Evolutionary conservation across 441 rosid species (phyloP).

Genomic region (Euphorbia schlechtendalii): DNA sequence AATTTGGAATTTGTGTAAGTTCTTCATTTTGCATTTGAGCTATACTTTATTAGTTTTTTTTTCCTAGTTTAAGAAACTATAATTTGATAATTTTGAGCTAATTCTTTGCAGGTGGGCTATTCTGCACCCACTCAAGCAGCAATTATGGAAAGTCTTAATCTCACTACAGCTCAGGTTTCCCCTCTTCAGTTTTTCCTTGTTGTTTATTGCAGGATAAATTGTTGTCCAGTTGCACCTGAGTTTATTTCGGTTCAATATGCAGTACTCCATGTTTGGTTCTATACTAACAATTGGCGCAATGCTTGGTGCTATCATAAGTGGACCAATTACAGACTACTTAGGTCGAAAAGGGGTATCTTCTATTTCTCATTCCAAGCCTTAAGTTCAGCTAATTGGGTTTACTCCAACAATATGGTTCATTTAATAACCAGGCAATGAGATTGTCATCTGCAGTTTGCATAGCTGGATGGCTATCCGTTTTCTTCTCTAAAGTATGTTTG

Average conservation of each 20-base stretch:
- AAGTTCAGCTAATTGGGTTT: not conserved
- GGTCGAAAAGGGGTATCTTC: slow-evolving; percentile 80
- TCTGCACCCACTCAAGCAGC: slow-evolving; percentile 90
- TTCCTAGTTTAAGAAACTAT: slow-evolving; percentile 24
- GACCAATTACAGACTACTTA: slow-evolving; percentile 54
- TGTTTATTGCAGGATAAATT: not conserved
- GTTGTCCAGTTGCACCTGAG: not conserved
- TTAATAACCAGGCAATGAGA: slow-evolving; percentile 68
- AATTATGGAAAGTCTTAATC: slow-evolving; percentile 67
- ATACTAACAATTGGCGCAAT: slow-evolving; percentile 86
- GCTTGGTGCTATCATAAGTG: slow-evolving; percentile 85
- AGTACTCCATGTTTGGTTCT: slow-evolving; percentile 96
- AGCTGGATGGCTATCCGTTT: slow-evolving; percentile 69
- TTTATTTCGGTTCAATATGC: slow-evolving; percentile 7
- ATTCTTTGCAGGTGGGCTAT: no score
- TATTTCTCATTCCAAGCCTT: not conserved
- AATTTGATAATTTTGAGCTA: no score
- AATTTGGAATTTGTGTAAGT: slow-evolving; percentile 90
- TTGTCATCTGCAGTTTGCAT: slow-evolving; percentile 62
- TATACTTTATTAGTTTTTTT: not conserved
- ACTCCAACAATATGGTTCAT: not conserved
- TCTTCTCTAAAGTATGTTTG: slow-evolving; percentile 40
- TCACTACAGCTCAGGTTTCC: slow-evolving; percentile 59
- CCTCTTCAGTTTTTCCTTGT: not conserved
- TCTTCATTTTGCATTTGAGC: not conserved